phyloP scores from a whole-genome alignment of 2,329 filamentous ascomycete genomes.

The Botrytis fragariae region DNA sequence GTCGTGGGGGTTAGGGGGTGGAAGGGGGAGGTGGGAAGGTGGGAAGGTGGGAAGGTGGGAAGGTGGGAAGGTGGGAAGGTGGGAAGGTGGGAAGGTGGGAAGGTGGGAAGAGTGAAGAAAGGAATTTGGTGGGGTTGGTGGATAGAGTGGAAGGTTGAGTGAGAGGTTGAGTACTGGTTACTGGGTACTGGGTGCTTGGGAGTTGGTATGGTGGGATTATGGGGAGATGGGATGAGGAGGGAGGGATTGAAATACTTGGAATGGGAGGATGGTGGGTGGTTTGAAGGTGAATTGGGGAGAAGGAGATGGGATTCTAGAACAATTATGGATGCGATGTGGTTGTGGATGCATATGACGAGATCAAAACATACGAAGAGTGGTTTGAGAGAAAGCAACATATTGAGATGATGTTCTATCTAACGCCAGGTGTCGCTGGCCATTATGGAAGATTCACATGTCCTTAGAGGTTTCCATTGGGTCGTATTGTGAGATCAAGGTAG shows the following conservation, averaged over 20 bases:
- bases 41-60: no score
- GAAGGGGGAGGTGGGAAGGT: not conserved
- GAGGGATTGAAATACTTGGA: not conserved
- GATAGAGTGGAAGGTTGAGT: not conserved
- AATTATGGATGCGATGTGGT: not conserved
- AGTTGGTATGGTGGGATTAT: not conserved
- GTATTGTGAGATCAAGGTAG: not conserved
- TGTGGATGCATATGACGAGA: not conserved
- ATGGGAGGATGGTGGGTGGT: not conserved
- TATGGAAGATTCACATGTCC: not conserved
- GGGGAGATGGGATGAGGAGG: not conserved
- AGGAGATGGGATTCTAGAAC: not conserved
- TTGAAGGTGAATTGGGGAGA: not conserved
- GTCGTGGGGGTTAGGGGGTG: not conserved
- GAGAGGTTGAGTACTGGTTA: not conserved
- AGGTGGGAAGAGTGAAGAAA: no score
- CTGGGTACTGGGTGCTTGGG: not conserved
- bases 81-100: no score
- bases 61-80: no score
- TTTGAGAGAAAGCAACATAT: not conserved
- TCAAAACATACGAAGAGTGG: not conserved
- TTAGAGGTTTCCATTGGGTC: not conserved
- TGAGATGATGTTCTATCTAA: no score
- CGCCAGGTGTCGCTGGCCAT: no score
- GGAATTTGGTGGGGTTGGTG: not conserved